Evolutionary conservation across 495 filamentous ascomycete species (phyloP).

Genomic region (Penicillium odoratum): DNA sequence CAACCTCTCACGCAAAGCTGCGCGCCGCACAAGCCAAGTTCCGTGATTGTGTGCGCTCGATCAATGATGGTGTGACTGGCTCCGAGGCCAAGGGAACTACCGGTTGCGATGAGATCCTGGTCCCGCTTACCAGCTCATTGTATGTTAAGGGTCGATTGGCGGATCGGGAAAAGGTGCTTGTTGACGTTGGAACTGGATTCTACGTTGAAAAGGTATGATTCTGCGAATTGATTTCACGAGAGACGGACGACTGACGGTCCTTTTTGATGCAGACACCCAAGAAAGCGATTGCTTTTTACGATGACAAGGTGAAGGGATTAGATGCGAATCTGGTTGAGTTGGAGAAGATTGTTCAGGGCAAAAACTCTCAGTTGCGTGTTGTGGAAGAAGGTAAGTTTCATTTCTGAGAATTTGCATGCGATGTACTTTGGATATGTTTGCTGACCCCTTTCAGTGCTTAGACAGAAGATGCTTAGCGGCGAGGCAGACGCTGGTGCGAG

Average conservation of each 20-base stretch:
- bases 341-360: conserved; percentile 81
- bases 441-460: conserved; percentile 39
- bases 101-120: conserved; percentile 62
- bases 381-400: conserved; percentile 78
- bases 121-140: conserved; percentile 88
- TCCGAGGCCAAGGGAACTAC: conserved; percentile 38
- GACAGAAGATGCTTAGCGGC: conserved; percentile 49
- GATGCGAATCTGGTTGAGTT: conserved; percentile 77
- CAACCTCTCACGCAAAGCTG: conserved; percentile 81
- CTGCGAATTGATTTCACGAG: not conserved
- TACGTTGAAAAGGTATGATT: conserved; percentile 84
- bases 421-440: not conserved
- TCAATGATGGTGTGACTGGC: conserved; percentile 59
- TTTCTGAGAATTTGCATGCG: not conserved
- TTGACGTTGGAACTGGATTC: conserved; percentile 95
- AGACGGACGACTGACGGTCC: not conserved
- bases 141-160: conserved; percentile 86
- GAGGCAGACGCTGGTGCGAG: conserved; percentile 33
- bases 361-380: conserved; percentile 77
- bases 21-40: conserved; percentile 89
- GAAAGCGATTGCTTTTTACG: conserved; percentile 83
- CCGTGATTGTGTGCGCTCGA: conserved; percentile 76
- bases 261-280: conserved; percentile 51
- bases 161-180: conserved; percentile 76
- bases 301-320: conserved; percentile 78